These are phyloP conservation scores for Mycena vulgaris DNA, from an alignment of 768 basidiomycete genomes.

Conservation along the genomic window DNA sequence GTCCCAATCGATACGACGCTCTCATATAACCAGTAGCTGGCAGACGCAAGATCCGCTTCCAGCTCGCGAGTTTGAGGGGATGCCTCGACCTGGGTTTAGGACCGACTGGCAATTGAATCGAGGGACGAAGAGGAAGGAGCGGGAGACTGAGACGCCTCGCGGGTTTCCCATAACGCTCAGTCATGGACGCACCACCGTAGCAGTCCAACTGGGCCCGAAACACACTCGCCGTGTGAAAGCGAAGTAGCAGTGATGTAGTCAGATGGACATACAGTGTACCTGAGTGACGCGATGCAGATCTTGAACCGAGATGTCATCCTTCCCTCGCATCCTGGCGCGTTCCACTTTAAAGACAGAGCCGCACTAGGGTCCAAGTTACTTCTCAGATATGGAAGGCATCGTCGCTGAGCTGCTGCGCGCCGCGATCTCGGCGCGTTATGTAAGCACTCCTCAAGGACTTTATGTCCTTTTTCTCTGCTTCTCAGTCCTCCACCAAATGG, in stretches of 20 bases:
- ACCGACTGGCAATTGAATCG: slow-evolving; percentile 54
- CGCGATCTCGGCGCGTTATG: too few species aligned
- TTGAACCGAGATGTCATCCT: too few species aligned
- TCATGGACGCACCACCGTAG: slow-evolving; percentile 52
- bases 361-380: too few species aligned
- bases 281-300: too few species aligned
- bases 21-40: neutral
- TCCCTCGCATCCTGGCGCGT: too few species aligned
- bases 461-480: neutral
- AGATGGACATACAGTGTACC: too few species aligned
- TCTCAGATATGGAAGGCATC: too few species aligned
- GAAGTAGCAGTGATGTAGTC: neutral
- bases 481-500: slow-evolving; percentile 20
- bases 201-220: slow-evolving; percentile 59
- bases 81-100: slow-evolving; percentile 57
- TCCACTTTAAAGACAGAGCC: too few species aligned
- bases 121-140: slow-evolving; percentile 36
- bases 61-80: slow-evolving; percentile 53
- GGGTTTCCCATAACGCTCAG: slow-evolving; percentile 53
- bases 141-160: slow-evolving; percentile 13
- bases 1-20: neutral
- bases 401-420: too few species aligned
- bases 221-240: slow-evolving; percentile 42
- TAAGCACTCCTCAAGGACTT: too few species aligned
- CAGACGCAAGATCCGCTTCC: neutral